Base-by-base conservation (phyloP, 2,329 filamentous ascomycete species). In the Chaetomiaceae sp. region DNA sequence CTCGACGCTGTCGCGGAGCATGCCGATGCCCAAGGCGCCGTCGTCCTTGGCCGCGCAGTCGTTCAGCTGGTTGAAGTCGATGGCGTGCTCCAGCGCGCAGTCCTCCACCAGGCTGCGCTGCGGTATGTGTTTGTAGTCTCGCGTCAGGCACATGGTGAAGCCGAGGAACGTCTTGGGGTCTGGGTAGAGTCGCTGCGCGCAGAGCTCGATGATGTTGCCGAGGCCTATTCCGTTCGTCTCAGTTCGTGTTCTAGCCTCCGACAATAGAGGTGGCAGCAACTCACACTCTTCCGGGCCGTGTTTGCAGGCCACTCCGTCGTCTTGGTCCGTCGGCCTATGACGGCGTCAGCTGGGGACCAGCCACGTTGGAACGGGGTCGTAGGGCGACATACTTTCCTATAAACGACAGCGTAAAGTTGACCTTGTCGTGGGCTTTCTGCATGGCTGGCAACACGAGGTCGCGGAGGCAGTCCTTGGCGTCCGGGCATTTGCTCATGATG, bases 401-500 rank as follows among this genome's bases (percentile, higher is more conserved):
- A 61, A 86, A 97, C 8, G 88, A 93, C 49, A 97, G 74, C 24
- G 77, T 84, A 65, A 98, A 97, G 71, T 95, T 83, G 51, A 97
- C 88, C 65, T 94, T 93, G 53, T 88, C 79, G 51, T 79, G 75
- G 30, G 90, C 77, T 48, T 79, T 77, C 65, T 88, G 81, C 90
- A 98, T 96, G 18, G 83, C 78, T 1, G 93, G 93, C 14, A 97
- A 69, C 19, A 98, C 75, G 57, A 98, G 69, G 49, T 89, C 72
- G 51, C 81, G 79, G 17, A 98, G 72, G 60, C 91, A 96, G 61
- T 88, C 84, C 72, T 75, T 77, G 2, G 93, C 89, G 66, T 98
- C 93, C 0, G 91, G 90, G 60, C 93, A 98, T 74, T 97, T 96
- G 69, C 83, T 87, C 84, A 97, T 98, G 58, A 97, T 93, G 65